Percentiles rank a stretch among this genome's conserved stretches.
Evolutionary conservation across 495 filamentous ascomycete species (phyloP).

Genomic region (Elaphomyces granulatus): DNA sequence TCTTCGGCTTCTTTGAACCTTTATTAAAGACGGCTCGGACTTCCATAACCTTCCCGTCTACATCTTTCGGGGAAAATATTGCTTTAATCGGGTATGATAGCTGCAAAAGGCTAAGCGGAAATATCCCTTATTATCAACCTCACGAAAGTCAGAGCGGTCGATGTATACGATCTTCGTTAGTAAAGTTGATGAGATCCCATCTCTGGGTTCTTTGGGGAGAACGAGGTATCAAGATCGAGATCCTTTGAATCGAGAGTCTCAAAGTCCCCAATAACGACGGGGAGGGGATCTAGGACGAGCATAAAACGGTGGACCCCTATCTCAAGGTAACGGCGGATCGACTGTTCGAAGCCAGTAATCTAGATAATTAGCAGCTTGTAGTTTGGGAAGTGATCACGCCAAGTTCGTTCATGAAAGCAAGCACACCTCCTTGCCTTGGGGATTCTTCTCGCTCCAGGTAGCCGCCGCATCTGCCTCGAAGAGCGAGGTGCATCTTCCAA

Average conservation of each 20-base stretch:
- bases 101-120: conserved; percentile 83
- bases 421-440: conserved; percentile 69
- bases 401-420: conserved; percentile 76
- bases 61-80: conserved; percentile 57
- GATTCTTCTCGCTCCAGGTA: no score
- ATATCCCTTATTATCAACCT: conserved; percentile 70
- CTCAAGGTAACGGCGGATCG: conserved; percentile 69
- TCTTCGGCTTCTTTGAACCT: conserved; percentile 4
- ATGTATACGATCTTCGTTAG: conserved; percentile 74
- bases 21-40: conserved; percentile 36
- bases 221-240: conserved; percentile 52
- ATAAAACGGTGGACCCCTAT: conserved; percentile 70
- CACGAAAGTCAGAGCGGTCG: conserved; percentile 82
- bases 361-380: conserved; percentile 73
- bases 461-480: conserved; percentile 2
- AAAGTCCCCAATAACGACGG: conserved; percentile 53
- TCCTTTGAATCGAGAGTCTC: conserved; percentile 1
- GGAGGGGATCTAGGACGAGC: conserved; percentile 60
- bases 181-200: conserved; percentile 30
- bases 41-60: conserved; percentile 53
- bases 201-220: conserved; percentile 56
- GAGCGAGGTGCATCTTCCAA: conserved; percentile 1
- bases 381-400: conserved; percentile 67
- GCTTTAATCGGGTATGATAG: conserved; percentile 72
- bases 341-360: conserved; percentile 59